Evolutionary conservation across 768 basidiomycete species (phyloP), one percentile per base, ranked within the genome.

Genomic region (Naematelia aurantialba): DNA sequence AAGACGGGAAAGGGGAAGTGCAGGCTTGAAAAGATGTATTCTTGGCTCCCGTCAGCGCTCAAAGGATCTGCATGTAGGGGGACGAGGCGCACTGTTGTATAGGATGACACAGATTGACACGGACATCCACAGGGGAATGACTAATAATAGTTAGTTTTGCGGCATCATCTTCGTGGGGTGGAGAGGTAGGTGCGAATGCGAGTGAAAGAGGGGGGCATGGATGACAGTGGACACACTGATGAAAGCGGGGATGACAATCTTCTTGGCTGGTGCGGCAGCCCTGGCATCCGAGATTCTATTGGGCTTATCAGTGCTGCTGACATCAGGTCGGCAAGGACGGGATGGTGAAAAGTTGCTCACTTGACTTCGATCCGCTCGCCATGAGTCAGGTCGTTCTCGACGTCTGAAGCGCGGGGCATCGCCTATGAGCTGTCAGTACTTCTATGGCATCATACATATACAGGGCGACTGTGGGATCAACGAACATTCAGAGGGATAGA

Each of bases 1-100:
- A 93, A 94, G 64, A 96, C 91, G 26, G 93, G 93, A 80, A 81
- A 96, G 71, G 85, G 84, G 81, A 96, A 96, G 60, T 85, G 78
- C 70, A 88, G 84, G 46, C 83, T 63, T 47, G 68, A 59, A 51
- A 76, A 74, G 64, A 79, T 60, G 67, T 73, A 76, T 62, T 74
- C 69, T 76, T 55, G 1, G 14, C 3, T 27, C 4, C 17, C 27
- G 49, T 61, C 52, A 56, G 48, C 34, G 42, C 27, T 30, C 24
- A 34, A 56, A 27, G 12, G 5, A 29, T 45, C 1, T 19, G 45
- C 1, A 53, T n/a, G n/a, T 8, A 39, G 34, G 34, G 34, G 34
- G 34, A 17, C 34, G 34, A 39, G 17, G 34, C 8, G 34, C 44
- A 70, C 69, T 94, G 83, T 96, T 96, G 84, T 97, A 96, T 59